Evolutionary conservation across 495 filamentous ascomycete species (phyloP), one percentile per base, ranked within the genome.

Genomic region (Penicillium crystallinum): DNA sequence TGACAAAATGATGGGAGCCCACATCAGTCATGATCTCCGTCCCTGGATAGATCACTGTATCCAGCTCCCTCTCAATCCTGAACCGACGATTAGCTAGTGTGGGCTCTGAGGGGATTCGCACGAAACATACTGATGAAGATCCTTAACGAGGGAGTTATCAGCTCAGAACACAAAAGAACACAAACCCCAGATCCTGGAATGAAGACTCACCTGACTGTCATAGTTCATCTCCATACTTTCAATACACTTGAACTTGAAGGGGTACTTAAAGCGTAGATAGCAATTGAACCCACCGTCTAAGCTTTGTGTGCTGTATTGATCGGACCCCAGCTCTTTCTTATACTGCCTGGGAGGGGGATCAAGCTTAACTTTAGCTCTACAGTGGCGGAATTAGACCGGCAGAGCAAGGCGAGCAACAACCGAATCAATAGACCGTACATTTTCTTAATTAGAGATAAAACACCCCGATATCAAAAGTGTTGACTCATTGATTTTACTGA

Each of bases 1-100:
- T 81, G 61, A 83, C 77, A 56, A 86, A 84, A 61, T 82, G 81
- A 65, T 83, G 81, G 0, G 64, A 63, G 25, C 81, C 82, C 35
- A 83, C 72, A 61, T 81, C 78, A 37, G 69, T 63, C 81, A 84
- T 85, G 63, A 84, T 76, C 66, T 85, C 81, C 14, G 81, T 85
- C 3, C 81, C 81, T 0, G 82, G 81, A 34, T 81, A 72, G 44
- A 85, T 80, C 52, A 78, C 73, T 25, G 71, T 74, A 18, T 78
- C 63, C 43, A 84, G 71, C 69, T 79, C 74, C 41, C 69, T 57
- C 60, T 79, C 76, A 37, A 69, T 55, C 23, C 63, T 69, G 46
- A 35, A 38, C 4, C 8, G n/a, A 21, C 17, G 17, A 19, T 10
- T 4, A 3, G 23, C 1, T 35, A 7, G 15, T 10, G 3, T 3